A percentile compares a stretch with the other conserved stretches of the same genome.
These are phyloP conservation scores for Luffa acutangula DNA, from an alignment of 306 rosid species.

Conservation along the genomic window DNA sequence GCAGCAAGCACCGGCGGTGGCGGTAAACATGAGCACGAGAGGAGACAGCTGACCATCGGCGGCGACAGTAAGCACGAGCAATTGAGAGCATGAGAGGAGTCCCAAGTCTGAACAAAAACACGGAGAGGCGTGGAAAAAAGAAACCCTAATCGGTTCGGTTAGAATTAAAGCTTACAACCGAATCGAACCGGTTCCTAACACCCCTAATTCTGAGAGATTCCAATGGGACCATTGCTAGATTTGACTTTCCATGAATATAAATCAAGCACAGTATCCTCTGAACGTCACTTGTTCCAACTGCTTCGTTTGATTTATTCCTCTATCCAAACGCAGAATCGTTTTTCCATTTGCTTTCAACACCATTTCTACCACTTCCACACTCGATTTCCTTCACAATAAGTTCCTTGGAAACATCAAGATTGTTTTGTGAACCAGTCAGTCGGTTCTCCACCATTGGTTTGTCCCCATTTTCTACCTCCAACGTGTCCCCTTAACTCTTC, in stretches of 20 bases:
- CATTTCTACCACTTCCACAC: constrained; percentile 60
- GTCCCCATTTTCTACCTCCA: constrained; percentile 44
- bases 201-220: constrained; percentile 34
- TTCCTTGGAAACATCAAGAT: constrained; percentile 59
- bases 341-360: constrained; percentile 58
- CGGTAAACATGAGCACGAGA: too few relatives aligned
- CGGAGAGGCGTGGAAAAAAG: too few relatives aligned
- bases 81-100: too few relatives aligned
- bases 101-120: too few relatives aligned
- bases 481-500: constrained; percentile 21
- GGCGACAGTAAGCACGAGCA: too few relatives aligned
- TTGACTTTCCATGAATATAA: constrained; percentile 58
- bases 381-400: constrained; percentile 90
- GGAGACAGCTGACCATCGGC: too few relatives aligned
- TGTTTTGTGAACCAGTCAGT: constrained; percentile 26
- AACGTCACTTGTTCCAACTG: constrained; percentile 45
- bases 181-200: too few relatives aligned
- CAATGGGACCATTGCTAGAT: constrained; percentile 47
- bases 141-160: too few relatives aligned
- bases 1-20: too few relatives aligned
- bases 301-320: constrained; percentile 46
- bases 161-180: too few relatives aligned
- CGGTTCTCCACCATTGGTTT: constrained; percentile 40
- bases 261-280: constrained; percentile 62
- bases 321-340: constrained; percentile 41